Percentiles rank a stretch among this genome's conserved stretches.
Conservation (phyloP, 768 basidiomycete genomes). For the Lenzites betulinus region DNA sequence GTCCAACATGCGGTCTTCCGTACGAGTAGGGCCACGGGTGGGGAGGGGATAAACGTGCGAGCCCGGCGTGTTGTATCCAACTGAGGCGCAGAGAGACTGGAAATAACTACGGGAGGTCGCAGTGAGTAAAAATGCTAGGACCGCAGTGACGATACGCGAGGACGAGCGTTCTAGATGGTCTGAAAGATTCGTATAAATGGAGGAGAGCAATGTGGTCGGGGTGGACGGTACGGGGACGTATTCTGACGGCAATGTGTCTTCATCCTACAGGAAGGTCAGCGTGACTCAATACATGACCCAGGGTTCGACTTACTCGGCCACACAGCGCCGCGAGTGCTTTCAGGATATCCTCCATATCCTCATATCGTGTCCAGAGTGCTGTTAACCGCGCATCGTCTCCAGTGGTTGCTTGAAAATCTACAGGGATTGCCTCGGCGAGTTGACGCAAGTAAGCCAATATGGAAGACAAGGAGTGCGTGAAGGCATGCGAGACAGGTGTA, state of each 20-base stretch:
- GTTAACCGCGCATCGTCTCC: slow-evolving; percentile 16
- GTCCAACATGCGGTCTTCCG: not conserved
- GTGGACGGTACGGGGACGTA: slow-evolving; percentile 22
- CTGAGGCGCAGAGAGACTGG: slow-evolving; percentile 53
- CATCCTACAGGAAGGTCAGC: slow-evolving; percentile 13
- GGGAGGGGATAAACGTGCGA: not conserved
- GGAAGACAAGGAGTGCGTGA: slow-evolving; percentile 64
- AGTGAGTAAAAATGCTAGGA: slow-evolving; percentile 69
- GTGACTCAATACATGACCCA: not conserved
- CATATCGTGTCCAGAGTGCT: slow-evolving; percentile 29
- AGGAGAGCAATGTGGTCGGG: slow-evolving; percentile 56
- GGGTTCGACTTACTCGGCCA: slow-evolving; percentile 53
- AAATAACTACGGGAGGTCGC: slow-evolving; percentile 65
- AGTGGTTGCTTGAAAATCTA: not conserved
- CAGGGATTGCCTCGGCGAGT: not conserved
- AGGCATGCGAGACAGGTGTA: slow-evolving; percentile 55
- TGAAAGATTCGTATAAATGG: slow-evolving; percentile 59
- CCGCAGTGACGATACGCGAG: slow-evolving; percentile 46
- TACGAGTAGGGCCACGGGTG: not conserved
- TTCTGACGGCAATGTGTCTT: slow-evolving; percentile 10
- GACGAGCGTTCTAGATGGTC: slow-evolving; percentile 58
- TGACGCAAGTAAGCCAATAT: slow-evolving; percentile 53
- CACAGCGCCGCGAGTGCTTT: slow-evolving; percentile 58
- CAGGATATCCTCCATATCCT: slow-evolving; percentile 28
- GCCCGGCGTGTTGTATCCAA: slow-evolving; percentile 47